These are phyloP conservation scores for Hydrangea macrophylla DNA, from an alignment of 148 eudicot species.

Conservation along the genomic window DNA sequence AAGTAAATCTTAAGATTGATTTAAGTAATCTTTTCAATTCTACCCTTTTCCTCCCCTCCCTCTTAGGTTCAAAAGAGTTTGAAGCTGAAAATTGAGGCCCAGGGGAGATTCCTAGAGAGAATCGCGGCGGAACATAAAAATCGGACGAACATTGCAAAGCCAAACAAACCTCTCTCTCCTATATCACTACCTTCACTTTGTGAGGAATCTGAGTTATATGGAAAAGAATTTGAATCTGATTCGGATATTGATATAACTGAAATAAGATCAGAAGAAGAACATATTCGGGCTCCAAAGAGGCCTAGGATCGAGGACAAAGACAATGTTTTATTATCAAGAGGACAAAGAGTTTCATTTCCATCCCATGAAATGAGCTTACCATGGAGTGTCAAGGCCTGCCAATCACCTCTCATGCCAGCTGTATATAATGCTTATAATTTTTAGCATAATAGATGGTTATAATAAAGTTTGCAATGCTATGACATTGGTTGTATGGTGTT, in stretches of 20 bases:
- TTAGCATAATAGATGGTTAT: neutral
- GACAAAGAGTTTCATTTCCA: neutral
- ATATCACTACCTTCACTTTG: constrained; percentile 36
- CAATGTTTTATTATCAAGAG: neutral
- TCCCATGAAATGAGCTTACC: constrained; percentile 24
- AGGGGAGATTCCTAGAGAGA: constrained; percentile 35
- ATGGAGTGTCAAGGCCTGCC: constrained; percentile 24
- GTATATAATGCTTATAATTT: constrained; percentile 21
- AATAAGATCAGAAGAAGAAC: constrained; percentile 17
- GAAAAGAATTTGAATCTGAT: constrained; percentile 28
- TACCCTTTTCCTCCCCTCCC: neutral
- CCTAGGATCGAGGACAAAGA: constrained; percentile 15
- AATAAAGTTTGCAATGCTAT: neutral
- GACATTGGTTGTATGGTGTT: too few species aligned
- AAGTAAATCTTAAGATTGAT: too few species aligned
- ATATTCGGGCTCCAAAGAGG: constrained; percentile 30
- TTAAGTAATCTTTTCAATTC: too few species aligned
- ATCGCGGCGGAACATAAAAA: constrained; percentile 36
- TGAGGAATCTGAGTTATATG: constrained; percentile 26
- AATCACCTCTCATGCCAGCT: constrained; percentile 24
- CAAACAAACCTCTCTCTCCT: constrained; percentile 32
- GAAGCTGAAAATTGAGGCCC: constrained; percentile 50
- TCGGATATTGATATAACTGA: constrained; percentile 30
- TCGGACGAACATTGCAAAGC: constrained; percentile 21
- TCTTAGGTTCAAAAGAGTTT: constrained; percentile 44